Base-by-base conservation (phyloP, 371 early-diverging fungal genomes). In the Haplosporangium sp. region DNA sequence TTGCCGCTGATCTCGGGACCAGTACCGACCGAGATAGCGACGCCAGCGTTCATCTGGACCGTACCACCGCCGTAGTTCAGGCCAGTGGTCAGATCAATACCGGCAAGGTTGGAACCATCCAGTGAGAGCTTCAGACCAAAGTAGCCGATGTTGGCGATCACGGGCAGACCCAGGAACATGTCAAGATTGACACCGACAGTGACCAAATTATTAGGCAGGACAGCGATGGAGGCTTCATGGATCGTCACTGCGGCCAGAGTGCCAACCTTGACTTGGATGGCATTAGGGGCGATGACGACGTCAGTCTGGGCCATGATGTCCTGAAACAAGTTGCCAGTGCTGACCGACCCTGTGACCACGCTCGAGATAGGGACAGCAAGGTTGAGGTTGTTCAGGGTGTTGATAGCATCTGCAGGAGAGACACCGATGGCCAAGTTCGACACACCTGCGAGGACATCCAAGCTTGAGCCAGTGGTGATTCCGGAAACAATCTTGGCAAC, bases 91-190 rank as follows among this genome's bases (percentile, higher is more conserved):
- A 77, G 56, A 41, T 42, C 71, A 57, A 77, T 46, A 41, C 72
- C 72, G 10, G 77, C 77, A 40, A 77, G 71, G 50, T 67, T 66
- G 36, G 67, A 23, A 14, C 59, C 67, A 57, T 77, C 77, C 61
- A 77, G 55, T 42, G 60, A 29, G 36, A 77, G 14, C 61, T 77
- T 67, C 42, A 77, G 53, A 38, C 77, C 77, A 23, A 77, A 62
- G 68, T 71, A 77, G 12, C 77, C 77, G 54, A 77, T 77, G 67
- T 77, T 71, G 64, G 72, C 77, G 42, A 56, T 60, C 43, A 77
- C 57, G 16, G 77, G 77, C 41, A 77, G 14, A 50, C 77, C 77
- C 48, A 77, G 41, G 72, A 77, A 77, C 67, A 77, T 66, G 20
- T 77, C 77, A 20, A 77, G 56, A 50, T 67, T 67, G 61, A 77